Conservation (phyloP, 1,139 yeast species). For the Wickerhamomyces sp. region DNA sequence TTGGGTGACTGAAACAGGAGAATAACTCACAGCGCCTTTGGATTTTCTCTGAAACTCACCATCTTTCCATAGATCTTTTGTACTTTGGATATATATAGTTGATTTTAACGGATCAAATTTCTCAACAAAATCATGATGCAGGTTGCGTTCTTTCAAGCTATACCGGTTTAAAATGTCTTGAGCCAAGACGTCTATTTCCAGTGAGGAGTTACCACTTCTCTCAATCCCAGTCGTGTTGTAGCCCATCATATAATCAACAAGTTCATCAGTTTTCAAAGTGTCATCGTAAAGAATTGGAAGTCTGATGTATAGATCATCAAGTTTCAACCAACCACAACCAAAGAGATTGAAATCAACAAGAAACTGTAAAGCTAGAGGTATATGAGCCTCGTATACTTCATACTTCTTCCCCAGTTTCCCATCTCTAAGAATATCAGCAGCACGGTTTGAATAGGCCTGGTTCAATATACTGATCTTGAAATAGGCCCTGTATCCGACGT, state of each 20-base stretch:
- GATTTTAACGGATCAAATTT: constrained; percentile 15
- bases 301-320: constrained; percentile 27
- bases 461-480: constrained; percentile 65
- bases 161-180: constrained; percentile 52
- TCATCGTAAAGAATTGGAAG: constrained; percentile 30
- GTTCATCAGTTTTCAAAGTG: constrained; percentile 22
- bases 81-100: constrained; percentile 46
- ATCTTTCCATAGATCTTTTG: constrained; percentile 59
- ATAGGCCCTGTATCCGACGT: constrained; percentile 55
- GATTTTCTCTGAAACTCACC: constrained; percentile 48
- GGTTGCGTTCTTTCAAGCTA: constrained; percentile 37
- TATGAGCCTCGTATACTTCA: constrained; percentile 72
- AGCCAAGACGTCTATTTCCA: constrained; percentile 69
- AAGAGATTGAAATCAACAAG: constrained; percentile 75
- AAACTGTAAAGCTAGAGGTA: constrained; percentile 74
- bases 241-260: constrained; percentile 23
- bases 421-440: constrained; percentile 56
- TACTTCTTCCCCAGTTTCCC: constrained; percentile 35
- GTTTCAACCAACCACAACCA: constrained; percentile 77
- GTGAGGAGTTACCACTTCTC: constrained; percentile 53
- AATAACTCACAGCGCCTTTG: constrained; percentile 32
- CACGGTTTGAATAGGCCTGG: constrained; percentile 53
- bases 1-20: constrained; percentile 6
- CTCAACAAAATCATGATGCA: constrained; percentile 48
- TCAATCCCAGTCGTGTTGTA: constrained; percentile 16